A percentile compares a stretch with the other conserved stretches of the same genome.
These are phyloP conservation scores for Gymnopilus dilepis DNA, from an alignment of 768 basidiomycete genomes.

Conservation along the genomic window DNA sequence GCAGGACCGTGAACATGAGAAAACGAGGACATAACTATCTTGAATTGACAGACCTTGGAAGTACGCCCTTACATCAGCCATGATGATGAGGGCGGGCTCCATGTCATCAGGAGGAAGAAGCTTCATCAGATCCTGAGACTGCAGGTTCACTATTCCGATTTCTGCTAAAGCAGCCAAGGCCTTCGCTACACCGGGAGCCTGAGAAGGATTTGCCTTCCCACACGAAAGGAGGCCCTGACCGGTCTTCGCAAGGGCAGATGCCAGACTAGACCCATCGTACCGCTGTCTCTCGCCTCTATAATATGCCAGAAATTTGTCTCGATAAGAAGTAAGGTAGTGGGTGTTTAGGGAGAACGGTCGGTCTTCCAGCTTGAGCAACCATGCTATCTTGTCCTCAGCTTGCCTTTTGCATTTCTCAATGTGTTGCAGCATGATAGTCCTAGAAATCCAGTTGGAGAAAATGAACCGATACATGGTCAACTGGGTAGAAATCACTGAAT, in stretches of 20 bases:
- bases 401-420: constrained; percentile 46
- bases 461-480: background rate
- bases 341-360: constrained; percentile 57
- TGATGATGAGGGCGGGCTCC: constrained; percentile 60
- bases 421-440: constrained; percentile 48
- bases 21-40: background rate
- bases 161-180: constrained; percentile 25
- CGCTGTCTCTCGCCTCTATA: constrained; percentile 51
- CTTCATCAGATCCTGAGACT: constrained; percentile 47
- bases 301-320: constrained; percentile 44
- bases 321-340: constrained; percentile 53
- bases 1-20: constrained; percentile 6
- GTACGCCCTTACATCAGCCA: constrained; percentile 71
- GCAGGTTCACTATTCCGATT: constrained; percentile 42
- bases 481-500: background rate
- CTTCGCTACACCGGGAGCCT: constrained; percentile 1
- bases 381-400: constrained; percentile 47
- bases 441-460: constrained; percentile 2
- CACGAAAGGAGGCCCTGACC: too few relatives aligned
- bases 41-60: constrained; percentile 57
- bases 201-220: background rate
- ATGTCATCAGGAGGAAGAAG: constrained; percentile 52
- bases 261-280: constrained; percentile 22
- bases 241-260: constrained; percentile 14
- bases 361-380: constrained; percentile 56